These are phyloP conservation scores for Coemansia sp. DNA, from an alignment of 192 early-diverging fungal genomes.

Conservation along the genomic window DNA sequence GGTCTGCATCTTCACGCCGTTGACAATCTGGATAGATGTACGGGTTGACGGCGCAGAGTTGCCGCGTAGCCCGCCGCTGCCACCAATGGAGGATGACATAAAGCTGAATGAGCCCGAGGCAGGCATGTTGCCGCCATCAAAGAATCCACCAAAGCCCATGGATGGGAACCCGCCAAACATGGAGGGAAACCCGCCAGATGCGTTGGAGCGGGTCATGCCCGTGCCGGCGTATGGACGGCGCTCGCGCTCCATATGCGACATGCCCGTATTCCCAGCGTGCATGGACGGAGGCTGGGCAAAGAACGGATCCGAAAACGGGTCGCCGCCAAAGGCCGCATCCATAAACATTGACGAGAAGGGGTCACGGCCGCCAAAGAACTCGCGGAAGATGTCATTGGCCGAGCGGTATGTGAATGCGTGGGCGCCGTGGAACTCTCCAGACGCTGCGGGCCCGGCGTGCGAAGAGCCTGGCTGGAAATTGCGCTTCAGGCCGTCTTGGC, in stretches of 20 bases:
- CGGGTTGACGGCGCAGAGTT: slow-evolving; percentile 32
- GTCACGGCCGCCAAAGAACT: slow-evolving; percentile 50
- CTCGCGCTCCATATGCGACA: slow-evolving; percentile 28
- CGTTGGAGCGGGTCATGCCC: slow-evolving; percentile 3
- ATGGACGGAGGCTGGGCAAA: slow-evolving; percentile 21
- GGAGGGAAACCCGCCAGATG: slow-evolving; percentile 23
- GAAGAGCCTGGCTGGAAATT: slow-evolving; percentile 29
- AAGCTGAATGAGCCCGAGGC: slow-evolving; percentile 49
- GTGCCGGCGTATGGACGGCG: slow-evolving; percentile 35
- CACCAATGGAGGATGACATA: slow-evolving; percentile 43
- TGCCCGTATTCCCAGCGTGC: slow-evolving; percentile 2
- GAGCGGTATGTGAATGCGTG: slow-evolving; percentile 32
- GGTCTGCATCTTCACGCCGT: slow-evolving; percentile 43
- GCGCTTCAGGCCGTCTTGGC: slow-evolving; percentile 42
- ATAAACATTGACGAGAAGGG: slow-evolving; percentile 47
- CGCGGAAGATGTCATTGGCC: slow-evolving; percentile 47
- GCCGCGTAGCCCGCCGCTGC: slow-evolving; percentile 29
- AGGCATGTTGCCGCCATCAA: slow-evolving; percentile 23
- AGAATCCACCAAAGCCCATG: slow-evolving; percentile 35
- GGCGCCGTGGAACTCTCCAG: slow-evolving; percentile 2
- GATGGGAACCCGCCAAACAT: slow-evolving; percentile 39
- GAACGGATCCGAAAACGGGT: slow-evolving; percentile 40
- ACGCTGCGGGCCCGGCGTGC: slow-evolving; percentile 9
- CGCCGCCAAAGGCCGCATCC: slow-evolving; percentile 29
- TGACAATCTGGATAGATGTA: slow-evolving; percentile 42